These are phyloP conservation scores for Phlegmacium glaucopus DNA, from an alignment of 768 basidiomycete species.

Conservation along the genomic window DNA sequence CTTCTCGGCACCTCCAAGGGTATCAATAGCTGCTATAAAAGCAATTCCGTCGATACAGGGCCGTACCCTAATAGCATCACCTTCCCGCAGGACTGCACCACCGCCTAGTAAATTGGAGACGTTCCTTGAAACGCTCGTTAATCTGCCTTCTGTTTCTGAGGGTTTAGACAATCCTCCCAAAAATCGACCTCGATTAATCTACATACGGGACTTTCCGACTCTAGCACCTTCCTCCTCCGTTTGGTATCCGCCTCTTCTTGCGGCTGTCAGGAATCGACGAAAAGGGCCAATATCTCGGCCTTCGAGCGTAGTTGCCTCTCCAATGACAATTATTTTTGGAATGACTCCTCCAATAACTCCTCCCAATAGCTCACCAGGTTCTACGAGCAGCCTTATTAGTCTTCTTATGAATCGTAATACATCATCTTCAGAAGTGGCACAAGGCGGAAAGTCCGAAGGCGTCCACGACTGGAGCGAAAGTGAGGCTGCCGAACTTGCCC, in stretches of 20 bases:
- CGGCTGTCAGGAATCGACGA: constrained; percentile 75
- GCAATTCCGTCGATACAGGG: constrained; percentile 33
- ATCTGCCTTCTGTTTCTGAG: constrained; percentile 38
- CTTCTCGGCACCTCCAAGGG: constrained; percentile 32
- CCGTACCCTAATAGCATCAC: constrained; percentile 38
- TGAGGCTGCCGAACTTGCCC: constrained; percentile 57
- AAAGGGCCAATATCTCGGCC: constrained; percentile 59
- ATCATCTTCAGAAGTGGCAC: constrained; percentile 25
- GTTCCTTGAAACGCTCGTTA: constrained; percentile 79
- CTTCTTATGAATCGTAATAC: constrained; percentile 42
- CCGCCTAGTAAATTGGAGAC: constrained; percentile 56
- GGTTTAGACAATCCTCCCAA: not conserved
- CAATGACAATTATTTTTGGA: constrained; percentile 86
- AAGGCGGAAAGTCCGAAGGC: constrained; percentile 28
- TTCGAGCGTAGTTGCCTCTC: constrained; percentile 58
- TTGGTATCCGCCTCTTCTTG: constrained; percentile 81
- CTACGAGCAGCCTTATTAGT: constrained; percentile 37
- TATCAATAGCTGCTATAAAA: constrained; percentile 39
- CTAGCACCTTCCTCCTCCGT: constrained; percentile 66
- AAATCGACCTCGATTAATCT: constrained; percentile 66
- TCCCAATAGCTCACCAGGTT: constrained; percentile 28
- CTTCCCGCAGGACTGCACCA: constrained; percentile 36
- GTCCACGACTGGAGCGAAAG: constrained; percentile 62
- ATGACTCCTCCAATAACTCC: constrained; percentile 73
- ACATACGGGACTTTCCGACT: constrained; percentile 78